phyloP scores from a whole-genome alignment of 306 rosid species.

The Sicyos edulis region DNA sequence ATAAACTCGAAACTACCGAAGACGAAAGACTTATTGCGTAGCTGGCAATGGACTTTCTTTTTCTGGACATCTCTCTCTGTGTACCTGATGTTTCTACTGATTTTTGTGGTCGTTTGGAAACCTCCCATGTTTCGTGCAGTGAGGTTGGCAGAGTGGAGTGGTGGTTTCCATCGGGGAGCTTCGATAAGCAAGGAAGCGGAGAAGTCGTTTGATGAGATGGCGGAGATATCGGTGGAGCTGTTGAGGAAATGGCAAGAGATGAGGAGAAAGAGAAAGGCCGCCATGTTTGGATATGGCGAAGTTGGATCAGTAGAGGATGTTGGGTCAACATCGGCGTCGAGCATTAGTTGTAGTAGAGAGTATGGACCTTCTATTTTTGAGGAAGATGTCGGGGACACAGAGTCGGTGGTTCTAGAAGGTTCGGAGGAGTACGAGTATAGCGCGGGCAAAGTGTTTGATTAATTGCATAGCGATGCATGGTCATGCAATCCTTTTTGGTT shows the following conservation, averaged over 20 bases:
- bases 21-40: slow-evolving; percentile 45
- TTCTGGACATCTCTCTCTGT: slow-evolving; percentile 59
- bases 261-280: slow-evolving; percentile 54
- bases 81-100: slow-evolving; percentile 38
- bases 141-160: slow-evolving; percentile 13
- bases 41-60: slow-evolving; percentile 79
- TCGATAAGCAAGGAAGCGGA: not conserved
- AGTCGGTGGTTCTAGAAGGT: slow-evolving; percentile 42
- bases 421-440: not conserved
- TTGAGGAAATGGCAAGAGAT: slow-evolving; percentile 50
- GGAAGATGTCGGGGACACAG: slow-evolving; percentile 62
- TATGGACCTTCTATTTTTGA: slow-evolving; percentile 35
- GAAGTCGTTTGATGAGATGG: slow-evolving; percentile 32
- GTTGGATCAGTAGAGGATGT: slow-evolving; percentile 28
- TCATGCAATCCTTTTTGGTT: no score
- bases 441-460: no score
- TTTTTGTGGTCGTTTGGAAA: slow-evolving; percentile 37
- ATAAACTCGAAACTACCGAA: slow-evolving; percentile 56
- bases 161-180: slow-evolving; percentile 5
- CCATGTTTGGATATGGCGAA: not conserved
- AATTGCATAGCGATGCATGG: no score
- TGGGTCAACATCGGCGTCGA: slow-evolving; percentile 48
- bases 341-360: slow-evolving; percentile 41
- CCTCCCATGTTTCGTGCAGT: slow-evolving; percentile 30
- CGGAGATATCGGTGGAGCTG: slow-evolving; percentile 44